These are phyloP conservation scores for Kwoniella pini DNA, from an alignment of 768 basidiomycete genomes.

Conservation along the genomic window DNA sequence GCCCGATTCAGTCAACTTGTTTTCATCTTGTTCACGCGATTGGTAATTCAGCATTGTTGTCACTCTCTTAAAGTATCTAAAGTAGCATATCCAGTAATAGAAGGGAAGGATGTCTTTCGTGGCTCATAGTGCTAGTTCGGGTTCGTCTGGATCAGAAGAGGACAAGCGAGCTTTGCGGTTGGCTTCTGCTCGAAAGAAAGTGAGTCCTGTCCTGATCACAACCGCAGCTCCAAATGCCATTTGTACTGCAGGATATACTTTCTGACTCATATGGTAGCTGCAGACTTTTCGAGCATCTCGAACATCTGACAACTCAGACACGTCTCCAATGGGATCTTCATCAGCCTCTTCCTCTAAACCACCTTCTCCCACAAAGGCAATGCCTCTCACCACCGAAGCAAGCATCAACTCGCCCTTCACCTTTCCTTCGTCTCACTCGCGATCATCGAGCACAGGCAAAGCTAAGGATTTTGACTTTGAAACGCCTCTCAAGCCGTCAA, in stretches of 20 bases:
- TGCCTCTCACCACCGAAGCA: constrained; percentile 23
- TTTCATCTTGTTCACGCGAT: constrained; percentile 6
- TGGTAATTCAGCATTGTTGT: background rate
- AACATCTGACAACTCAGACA: constrained; percentile 22
- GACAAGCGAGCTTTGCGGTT: constrained; percentile 30
- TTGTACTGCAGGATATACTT: background rate
- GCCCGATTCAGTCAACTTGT: background rate
- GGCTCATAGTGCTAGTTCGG: background rate
- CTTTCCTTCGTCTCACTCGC: constrained; percentile 6
- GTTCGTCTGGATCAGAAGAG: constrained; percentile 19
- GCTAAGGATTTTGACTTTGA: constrained; percentile 15
- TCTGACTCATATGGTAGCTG: constrained; percentile 20
- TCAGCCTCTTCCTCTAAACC: constrained; percentile 11
- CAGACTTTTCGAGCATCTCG: constrained; percentile 38
- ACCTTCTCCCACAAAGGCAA: constrained; percentile 1
- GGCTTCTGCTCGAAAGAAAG: constrained; percentile 42
- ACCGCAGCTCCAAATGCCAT: background rate
- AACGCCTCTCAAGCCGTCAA: background rate
- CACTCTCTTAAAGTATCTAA: background rate
- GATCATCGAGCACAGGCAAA: constrained; percentile 18
- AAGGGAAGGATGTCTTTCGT: constrained; percentile 1
- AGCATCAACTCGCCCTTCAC: constrained; percentile 13
- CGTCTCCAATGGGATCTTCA: background rate
- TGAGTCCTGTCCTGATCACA: constrained; percentile 4
- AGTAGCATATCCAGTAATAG: too few species aligned